phyloP scores from a whole-genome alignment of 225 moss, liverwort and hornwort species.

The Bryoerythrophyllum caledonicum region DNA sequence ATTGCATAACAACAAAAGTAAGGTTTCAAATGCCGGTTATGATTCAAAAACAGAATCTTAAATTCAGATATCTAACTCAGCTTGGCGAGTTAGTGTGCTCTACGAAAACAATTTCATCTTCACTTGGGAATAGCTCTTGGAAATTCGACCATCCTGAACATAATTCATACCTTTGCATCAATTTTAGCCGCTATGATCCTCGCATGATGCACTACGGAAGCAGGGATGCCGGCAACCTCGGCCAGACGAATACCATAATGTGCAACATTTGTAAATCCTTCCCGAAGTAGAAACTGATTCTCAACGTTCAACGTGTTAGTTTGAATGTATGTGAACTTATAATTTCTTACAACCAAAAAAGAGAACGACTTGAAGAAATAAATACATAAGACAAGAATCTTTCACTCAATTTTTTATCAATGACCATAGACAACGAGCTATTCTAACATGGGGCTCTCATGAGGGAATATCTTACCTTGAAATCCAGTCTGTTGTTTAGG shows the following conservation, averaged over 20 bases:
- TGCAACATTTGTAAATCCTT: constrained; percentile 69
- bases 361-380: not conserved
- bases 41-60: constrained; percentile 15
- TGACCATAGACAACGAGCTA: not conserved
- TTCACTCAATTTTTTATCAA: constrained; percentile 12
- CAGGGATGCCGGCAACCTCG: constrained; percentile 80
- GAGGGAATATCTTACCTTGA: constrained; percentile 57
- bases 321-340: not conserved
- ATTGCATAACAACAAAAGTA: constrained; percentile 9
- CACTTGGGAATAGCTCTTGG: not conserved
- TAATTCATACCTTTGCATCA: constrained; percentile 45
- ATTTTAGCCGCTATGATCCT: constrained; percentile 52
- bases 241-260: constrained; percentile 88
- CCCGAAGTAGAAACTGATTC: constrained; percentile 74
- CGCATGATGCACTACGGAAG: constrained; percentile 60
- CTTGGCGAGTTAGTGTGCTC: not conserved
- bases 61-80: not conserved
- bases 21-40: constrained; percentile 7
- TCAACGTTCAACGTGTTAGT: constrained; percentile 23
- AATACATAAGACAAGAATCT: constrained; percentile 5
- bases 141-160: constrained; percentile 6
- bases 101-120: not conserved
- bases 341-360: not conserved
- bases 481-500: constrained; percentile 62
- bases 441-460: not conserved